A percentile compares a stretch with the other conserved stretches of the same genome.
Evolutionary conservation across 305 asterid species (phyloP).

Genomic region (Euphrasia arctica): DNA sequence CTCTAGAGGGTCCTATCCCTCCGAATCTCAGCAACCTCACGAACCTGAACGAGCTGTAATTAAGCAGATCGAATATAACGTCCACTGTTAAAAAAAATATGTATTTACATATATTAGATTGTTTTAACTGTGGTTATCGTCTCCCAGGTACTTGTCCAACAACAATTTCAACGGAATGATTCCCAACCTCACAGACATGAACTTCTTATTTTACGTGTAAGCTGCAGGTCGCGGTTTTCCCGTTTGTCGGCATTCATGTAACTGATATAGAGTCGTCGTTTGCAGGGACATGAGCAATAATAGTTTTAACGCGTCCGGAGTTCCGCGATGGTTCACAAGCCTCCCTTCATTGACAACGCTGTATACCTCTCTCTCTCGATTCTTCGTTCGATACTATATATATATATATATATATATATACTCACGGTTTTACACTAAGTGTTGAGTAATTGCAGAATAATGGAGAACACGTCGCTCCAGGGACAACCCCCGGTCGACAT

Average conservation of each 20-base stretch:
- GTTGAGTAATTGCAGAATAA: conserved; percentile 41
- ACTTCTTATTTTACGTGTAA: conserved; percentile 55
- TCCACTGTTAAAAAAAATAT: too few relatives aligned
- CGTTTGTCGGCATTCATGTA: too few relatives aligned
- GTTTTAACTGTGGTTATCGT: conserved; percentile 5
- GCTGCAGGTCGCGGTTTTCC: conserved; percentile 21
- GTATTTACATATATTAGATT: too few relatives aligned
- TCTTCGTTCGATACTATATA: neutral
- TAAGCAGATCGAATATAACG: too few relatives aligned
- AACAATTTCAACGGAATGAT: conserved; percentile 60
- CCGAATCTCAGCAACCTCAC: conserved; percentile 52
- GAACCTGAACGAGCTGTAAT: conserved; percentile 59
- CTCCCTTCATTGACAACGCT: conserved; percentile 78
- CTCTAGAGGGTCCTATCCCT: conserved; percentile 57
- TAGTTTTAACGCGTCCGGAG: conserved; percentile 55
- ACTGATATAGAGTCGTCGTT: too few relatives aligned
- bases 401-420: too few relatives aligned
- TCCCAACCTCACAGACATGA: conserved; percentile 67
- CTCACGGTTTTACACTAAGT: neutral
- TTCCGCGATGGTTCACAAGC: conserved; percentile 62
- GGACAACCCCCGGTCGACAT: conserved; percentile 57
- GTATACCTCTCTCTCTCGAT: conserved; percentile 45
- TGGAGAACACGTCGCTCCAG: conserved; percentile 59
- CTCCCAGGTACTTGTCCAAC: conserved; percentile 71
- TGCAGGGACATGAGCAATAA: conserved; percentile 95